Evolutionary conservation across 2,329 filamentous ascomycete genomes (phyloP).

Genomic region (Neocucurbitaria cava): DNA sequence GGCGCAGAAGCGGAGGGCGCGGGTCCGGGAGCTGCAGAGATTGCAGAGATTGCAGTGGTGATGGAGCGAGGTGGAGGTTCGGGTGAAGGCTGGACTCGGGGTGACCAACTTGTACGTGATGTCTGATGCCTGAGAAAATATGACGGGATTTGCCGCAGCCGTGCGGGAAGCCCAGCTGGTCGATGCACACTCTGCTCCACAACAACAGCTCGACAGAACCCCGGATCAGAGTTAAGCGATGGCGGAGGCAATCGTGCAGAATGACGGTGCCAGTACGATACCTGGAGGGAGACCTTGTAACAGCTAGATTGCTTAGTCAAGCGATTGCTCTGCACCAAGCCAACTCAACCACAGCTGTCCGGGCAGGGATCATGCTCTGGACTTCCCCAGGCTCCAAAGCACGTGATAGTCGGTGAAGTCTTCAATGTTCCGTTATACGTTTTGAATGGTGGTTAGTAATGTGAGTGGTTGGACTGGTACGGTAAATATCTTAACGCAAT

Average conservation of each 20-base stretch:
- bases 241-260: neutral
- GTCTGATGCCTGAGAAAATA: constrained; percentile 49
- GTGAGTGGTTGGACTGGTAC: neutral
- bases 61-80: constrained; percentile 31
- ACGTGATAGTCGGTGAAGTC: neutral
- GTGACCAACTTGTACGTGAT: constrained; percentile 29
- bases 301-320: neutral
- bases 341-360: constrained; percentile 19
- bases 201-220: constrained; percentile 6
- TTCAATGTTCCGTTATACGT: neutral
- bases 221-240: neutral
- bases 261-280: no score
- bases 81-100: constrained; percentile 24
- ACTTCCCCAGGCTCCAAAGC: constrained; percentile 2
- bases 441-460: neutral
- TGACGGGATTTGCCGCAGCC: constrained; percentile 34
- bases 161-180: constrained; percentile 21
- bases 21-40: constrained; percentile 25
- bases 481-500: no score
- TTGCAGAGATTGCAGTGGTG: constrained; percentile 35
- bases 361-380: neutral
- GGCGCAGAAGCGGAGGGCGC: constrained; percentile 19
- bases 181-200: constrained; percentile 22
- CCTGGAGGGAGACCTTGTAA: neutral
- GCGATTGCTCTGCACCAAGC: constrained; percentile 11